A percentile compares a stretch with the other conserved stretches of the same genome.
Evolutionary conservation across 129 eudicot genomes (phyloP).

Genomic region (Dittrichia graveolens): DNA sequence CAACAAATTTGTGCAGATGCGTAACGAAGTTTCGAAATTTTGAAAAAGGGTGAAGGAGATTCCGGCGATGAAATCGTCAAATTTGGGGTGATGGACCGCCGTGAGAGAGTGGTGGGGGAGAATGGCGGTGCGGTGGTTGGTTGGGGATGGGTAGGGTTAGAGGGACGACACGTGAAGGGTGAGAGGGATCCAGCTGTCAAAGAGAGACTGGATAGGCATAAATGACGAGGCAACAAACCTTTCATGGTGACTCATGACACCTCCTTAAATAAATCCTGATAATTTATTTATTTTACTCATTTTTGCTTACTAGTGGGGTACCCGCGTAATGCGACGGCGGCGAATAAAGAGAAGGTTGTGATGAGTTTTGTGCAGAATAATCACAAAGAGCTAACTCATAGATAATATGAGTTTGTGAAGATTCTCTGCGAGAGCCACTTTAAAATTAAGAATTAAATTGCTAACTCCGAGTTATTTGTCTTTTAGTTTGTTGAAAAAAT

Average conservation of each 20-base stretch:
- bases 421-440: no score
- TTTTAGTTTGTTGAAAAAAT: no score
- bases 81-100: conserved; percentile 26
- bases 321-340: no score
- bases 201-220: conserved; percentile 42
- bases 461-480: no score
- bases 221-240: conserved; percentile 50
- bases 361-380: no score
- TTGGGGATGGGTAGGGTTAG: conserved; percentile 47
- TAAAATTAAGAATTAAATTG: no score
- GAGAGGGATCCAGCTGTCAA: conserved; percentile 56
- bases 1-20: background rate
- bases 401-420: no score
- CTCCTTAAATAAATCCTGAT: background rate
- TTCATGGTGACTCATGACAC: conserved; percentile 34
- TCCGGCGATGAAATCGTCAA: background rate
- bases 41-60: conserved; percentile 14
- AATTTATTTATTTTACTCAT: no score
- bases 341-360: no score
- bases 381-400: no score
- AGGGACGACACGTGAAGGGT: conserved; percentile 63
- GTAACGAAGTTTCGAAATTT: conserved; percentile 3
- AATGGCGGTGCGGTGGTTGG: conserved; percentile 28
- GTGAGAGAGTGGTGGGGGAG: conserved; percentile 31
- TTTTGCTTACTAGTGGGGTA: no score